Evolutionary conservation across 352 stramenopile genomes (phyloP).

Genomic region (Globisporangium megalacanthum): DNA sequence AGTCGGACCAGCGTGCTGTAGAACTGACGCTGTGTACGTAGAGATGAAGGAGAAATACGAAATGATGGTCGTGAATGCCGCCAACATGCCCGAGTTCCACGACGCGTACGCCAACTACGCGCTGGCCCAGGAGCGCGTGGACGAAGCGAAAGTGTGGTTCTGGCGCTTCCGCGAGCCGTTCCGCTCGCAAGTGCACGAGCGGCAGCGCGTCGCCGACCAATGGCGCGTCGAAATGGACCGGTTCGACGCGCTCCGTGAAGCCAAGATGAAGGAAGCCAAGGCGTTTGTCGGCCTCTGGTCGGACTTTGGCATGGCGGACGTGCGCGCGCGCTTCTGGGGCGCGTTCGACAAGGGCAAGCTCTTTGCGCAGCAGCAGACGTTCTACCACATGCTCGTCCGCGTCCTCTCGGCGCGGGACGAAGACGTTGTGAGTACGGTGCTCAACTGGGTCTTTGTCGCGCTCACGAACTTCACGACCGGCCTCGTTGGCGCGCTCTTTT

Average conservation of each 20-base stretch:
- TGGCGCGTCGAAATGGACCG: slow-evolving; percentile 52
- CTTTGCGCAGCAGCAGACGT: slow-evolving; percentile 84
- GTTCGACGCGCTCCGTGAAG: slow-evolving; percentile 47
- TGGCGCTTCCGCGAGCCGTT: slow-evolving; percentile 82
- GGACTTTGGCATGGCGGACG: slow-evolving; percentile 74
- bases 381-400: slow-evolving; percentile 81
- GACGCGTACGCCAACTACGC: slow-evolving; percentile 53
- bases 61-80: slow-evolving; percentile 62
- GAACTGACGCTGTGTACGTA: background rate
- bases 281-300: slow-evolving; percentile 76
- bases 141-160: slow-evolving; percentile 84
- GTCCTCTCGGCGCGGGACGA: slow-evolving; percentile 68
- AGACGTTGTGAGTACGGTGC: slow-evolving; percentile 65
- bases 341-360: slow-evolving; percentile 82
- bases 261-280: slow-evolving; percentile 80
- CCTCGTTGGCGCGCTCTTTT: slow-evolving; percentile 71
- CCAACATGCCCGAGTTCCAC: slow-evolving; percentile 75
- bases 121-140: slow-evolving; percentile 44
- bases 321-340: slow-evolving; percentile 71
- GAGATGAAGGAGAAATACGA: slow-evolving; percentile 80
- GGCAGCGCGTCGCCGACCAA: slow-evolving; percentile 51
- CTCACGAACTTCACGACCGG: slow-evolving; percentile 89
- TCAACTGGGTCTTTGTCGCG: slow-evolving; percentile 83
- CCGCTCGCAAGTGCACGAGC: slow-evolving; percentile 44
- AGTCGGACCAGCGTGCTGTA: no score